These are phyloP conservation scores for Silene uniflora DNA, from an alignment of 148 eudicot genomes.

Conservation along the genomic window DNA sequence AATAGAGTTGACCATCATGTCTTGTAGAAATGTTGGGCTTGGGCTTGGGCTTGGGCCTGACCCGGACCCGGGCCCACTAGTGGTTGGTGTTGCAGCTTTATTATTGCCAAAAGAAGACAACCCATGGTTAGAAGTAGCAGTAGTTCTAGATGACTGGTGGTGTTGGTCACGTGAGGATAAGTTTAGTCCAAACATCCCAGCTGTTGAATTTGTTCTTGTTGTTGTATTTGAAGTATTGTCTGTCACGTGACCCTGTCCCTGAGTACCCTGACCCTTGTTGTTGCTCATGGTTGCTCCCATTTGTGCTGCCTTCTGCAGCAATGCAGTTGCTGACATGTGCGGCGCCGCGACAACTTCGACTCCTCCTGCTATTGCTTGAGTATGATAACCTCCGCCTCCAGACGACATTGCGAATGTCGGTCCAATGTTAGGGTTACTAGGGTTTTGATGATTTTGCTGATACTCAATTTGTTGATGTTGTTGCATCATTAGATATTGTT, in stretches of 20 bases:
- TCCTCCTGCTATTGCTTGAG: neutral
- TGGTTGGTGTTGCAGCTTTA: slow-evolving; percentile 35
- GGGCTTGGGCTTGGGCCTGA: neutral
- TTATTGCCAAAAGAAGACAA: slow-evolving; percentile 43
- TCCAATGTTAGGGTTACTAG: slow-evolving; percentile 32
- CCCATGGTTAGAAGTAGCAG: slow-evolving; percentile 24
- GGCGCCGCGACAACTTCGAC: slow-evolving; percentile 14
- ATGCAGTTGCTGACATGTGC: slow-evolving; percentile 84
- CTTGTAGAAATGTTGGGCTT: slow-evolving; percentile 39
- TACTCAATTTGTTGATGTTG: neutral
- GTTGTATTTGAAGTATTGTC: slow-evolving; percentile 25
- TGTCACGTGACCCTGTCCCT: slow-evolving; percentile 48
- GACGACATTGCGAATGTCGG: slow-evolving; percentile 21
- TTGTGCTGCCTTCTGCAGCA: slow-evolving; percentile 90
- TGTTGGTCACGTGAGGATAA: slow-evolving; percentile 57
- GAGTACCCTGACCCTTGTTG: neutral
- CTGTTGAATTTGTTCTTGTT: slow-evolving; percentile 23
- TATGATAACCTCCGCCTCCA: too few relatives aligned
- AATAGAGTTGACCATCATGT: slow-evolving; percentile 61
- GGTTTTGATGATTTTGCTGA: slow-evolving; percentile 33
- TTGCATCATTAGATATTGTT: neutral
- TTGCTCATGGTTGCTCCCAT: slow-evolving; percentile 71
- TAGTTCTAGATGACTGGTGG: slow-evolving; percentile 12
- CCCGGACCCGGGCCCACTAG: slow-evolving; percentile 5
- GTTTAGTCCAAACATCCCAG: slow-evolving; percentile 50